phyloP scores from a whole-genome alignment of 495 filamentous ascomycete species.

The Daldinia vernicosa region DNA sequence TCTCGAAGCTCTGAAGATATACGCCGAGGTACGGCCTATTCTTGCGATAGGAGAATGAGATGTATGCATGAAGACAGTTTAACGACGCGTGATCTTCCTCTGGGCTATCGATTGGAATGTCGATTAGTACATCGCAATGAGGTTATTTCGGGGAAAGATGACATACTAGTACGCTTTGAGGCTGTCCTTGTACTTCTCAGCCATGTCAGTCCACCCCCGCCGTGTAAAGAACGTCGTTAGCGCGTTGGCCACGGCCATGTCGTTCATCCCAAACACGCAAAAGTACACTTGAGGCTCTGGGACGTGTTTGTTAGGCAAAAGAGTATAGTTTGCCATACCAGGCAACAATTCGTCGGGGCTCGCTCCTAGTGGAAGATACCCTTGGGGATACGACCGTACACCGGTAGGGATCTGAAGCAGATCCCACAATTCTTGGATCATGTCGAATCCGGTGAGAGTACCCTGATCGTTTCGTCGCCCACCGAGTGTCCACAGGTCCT shows the following conservation, averaged over 20 bases:
- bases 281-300: conserved; percentile 1
- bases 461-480: neutral
- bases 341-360: neutral
- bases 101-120: neutral
- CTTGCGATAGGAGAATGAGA: neutral
- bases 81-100: neutral
- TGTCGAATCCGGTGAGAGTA: neutral
- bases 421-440: neutral
- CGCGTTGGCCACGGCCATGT: conserved; percentile 1
- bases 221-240: neutral
- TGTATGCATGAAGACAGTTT: neutral
- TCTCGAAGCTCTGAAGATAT: conserved; percentile 1
- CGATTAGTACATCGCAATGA: neutral
- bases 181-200: neutral
- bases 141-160: neutral
- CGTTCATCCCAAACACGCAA: neutral
- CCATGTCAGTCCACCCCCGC: neutral
- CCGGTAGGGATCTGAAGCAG: neutral
- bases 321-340: conserved; percentile 1
- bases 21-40: neutral
- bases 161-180: neutral
- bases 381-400: neutral
- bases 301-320: neutral
- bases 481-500: neutral
- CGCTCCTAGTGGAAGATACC: neutral